Percentiles rank a stretch among this genome's conserved stretches.
phyloP scores from a whole-genome alignment of 345 rosid species.

The Punica granatum region DNA sequence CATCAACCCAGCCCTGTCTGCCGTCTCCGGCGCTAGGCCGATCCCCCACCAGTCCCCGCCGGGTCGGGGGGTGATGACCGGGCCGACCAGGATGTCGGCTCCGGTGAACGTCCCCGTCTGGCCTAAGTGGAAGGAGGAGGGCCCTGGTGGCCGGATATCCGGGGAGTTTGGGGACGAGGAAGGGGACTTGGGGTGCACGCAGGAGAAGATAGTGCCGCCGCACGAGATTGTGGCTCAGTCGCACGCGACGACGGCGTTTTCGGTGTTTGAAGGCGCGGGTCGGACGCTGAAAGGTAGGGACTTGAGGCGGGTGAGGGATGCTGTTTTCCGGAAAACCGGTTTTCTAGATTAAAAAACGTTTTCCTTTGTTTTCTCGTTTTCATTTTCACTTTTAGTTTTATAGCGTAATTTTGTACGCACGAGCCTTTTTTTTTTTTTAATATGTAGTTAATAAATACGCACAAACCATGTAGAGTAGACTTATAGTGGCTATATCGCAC shows the following conservation, averaged over 20 bases:
- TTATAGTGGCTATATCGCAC: too few relatives aligned
- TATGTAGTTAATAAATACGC: too few relatives aligned
- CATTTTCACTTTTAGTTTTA: neutral
- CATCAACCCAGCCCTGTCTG: constrained; percentile 11
- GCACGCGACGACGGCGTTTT: constrained; percentile 4
- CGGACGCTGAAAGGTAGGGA: constrained; percentile 17
- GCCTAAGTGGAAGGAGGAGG: constrained; percentile 8
- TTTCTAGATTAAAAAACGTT: constrained; percentile 9
- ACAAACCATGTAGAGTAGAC: too few relatives aligned
- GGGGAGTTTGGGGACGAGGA: neutral
- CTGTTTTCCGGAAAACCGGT: constrained; percentile 16
- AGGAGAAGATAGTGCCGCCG: constrained; percentile 13
- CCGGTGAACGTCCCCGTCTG: constrained; percentile 16
- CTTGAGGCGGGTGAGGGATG: constrained; percentile 14
- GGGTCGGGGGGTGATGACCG: neutral
- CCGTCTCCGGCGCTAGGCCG: constrained; percentile 7
- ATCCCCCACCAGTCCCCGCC: constrained; percentile 8
- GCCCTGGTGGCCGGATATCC: neutral
- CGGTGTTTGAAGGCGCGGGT: constrained; percentile 15
- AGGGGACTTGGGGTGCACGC: neutral
- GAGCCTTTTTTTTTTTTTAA: too few relatives aligned
- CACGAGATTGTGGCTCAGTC: constrained; percentile 13
- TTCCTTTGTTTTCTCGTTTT: neutral
- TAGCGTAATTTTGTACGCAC: too few relatives aligned
- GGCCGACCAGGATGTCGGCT: constrained; percentile 9